These are phyloP conservation scores for Taphrina flavorubra DNA, from an alignment of 1,139 yeast species.

Conservation along the genomic window DNA sequence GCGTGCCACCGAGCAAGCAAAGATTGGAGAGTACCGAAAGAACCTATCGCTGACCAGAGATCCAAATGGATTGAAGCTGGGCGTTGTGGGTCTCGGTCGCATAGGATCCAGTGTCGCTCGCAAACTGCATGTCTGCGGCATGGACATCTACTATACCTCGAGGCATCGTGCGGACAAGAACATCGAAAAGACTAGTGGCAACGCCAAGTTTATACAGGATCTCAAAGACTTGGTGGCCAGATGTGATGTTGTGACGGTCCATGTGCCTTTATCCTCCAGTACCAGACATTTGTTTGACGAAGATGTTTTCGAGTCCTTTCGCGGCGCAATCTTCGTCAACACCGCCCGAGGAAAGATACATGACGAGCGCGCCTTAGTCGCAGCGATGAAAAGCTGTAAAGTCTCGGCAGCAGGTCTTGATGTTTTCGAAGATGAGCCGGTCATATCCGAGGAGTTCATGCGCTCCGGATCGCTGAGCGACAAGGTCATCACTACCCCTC, in stretches of 20 bases:
- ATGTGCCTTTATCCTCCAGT: constrained; percentile 64
- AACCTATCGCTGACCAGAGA: not conserved
- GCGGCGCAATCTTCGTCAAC: constrained; percentile 68
- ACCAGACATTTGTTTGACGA: constrained; percentile 66
- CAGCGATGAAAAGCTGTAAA: constrained; percentile 66
- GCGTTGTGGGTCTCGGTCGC: constrained; percentile 82
- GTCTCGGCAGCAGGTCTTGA: constrained; percentile 75
- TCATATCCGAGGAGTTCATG: constrained; percentile 50
- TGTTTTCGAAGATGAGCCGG: constrained; percentile 69
- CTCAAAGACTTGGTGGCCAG: constrained; percentile 62
- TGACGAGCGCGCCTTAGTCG: constrained; percentile 64
- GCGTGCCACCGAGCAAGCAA: not conserved
- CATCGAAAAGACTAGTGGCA: constrained; percentile 55
- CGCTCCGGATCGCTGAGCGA: constrained; percentile 46
- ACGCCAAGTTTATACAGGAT: constrained; percentile 58
- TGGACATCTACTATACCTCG: constrained; percentile 69
- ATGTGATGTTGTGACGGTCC: constrained; percentile 66
- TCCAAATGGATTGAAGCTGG: constrained; percentile 49
- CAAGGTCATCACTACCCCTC: constrained; percentile 66
- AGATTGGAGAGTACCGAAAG: constrained; percentile 1
- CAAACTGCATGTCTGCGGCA: constrained; percentile 67
- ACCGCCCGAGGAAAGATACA: constrained; percentile 77
- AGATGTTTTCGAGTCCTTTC: constrained; percentile 62
- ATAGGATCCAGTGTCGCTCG: constrained; percentile 77
- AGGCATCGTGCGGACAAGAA: constrained; percentile 61